Evolutionary conservation across 805 yeast genomes (phyloP), one percentile per base, ranked within the genome.

Genomic region (Saturnispora diversa): DNA sequence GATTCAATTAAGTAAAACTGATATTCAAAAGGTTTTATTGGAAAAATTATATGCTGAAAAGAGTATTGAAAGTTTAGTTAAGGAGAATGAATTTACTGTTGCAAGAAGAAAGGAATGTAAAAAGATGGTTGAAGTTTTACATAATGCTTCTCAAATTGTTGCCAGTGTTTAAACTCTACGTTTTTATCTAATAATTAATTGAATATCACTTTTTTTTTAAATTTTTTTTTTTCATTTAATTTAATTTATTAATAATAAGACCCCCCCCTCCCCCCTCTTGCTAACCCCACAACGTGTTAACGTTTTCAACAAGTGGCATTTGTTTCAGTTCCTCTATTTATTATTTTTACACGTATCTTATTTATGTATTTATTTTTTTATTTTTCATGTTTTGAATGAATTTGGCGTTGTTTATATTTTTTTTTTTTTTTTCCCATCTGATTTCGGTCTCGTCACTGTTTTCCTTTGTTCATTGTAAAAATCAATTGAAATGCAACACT

Each of bases 21-120:
- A 85, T 53, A 83, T 92, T 54, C 98, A 94, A 66, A 84, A 80
- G 59, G 94, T 84, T 50, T 70, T 92, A 48, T 69, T 92, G 50
- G 94, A 84, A 64, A 84, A 84, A 62, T 69, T 92, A 46, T 92
- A 90, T 64, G 79, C 81, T 47, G 73, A 79, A 42, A 75, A 74
- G 32, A 85, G 83, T 51, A 69, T 86, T 55, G 81, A 70, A 37
- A 83, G 77, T 35, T 69, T 92, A 58, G 86, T 90, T 29, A 84
- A 82, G 63, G 98, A 92, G 64, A 87, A 88, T 55, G 97, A 90
- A 59, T 69, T 75, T 40, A 92, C 97, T 0, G 87, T 86, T 45
- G 94, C 87, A 62, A 81, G 95, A 70, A 81, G 98, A 65, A 82
- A 80, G 57, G 97, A 92, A 64, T 88, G 97, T 62, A 67, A 79